phyloP scores from a whole-genome alignment of 768 basidiomycete species.

The Boletus speciosus region DNA sequence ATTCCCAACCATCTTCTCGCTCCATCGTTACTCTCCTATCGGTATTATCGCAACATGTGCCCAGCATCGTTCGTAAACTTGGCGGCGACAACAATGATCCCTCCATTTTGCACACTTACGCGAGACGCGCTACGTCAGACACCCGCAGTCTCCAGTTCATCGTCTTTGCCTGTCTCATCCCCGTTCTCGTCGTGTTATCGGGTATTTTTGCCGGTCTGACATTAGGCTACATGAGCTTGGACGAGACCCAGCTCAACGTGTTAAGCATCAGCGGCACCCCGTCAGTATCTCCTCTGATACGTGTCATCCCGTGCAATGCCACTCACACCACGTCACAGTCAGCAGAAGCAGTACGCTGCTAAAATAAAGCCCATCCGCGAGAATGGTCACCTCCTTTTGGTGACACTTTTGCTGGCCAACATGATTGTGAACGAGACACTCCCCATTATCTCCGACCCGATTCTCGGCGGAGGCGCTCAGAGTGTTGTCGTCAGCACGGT shows the following conservation, averaged over 20 bases:
- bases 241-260: slow-evolving; percentile 89
- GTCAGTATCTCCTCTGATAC: slow-evolving; percentile 41
- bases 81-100: slow-evolving; percentile 5
- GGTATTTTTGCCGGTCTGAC: slow-evolving; percentile 91
- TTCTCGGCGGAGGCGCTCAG: slow-evolving; percentile 75
- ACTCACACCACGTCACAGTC: slow-evolving; percentile 38
- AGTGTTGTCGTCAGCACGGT: slow-evolving; percentile 81
- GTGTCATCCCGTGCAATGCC: background rate
- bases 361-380: slow-evolving; percentile 84
- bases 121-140: slow-evolving; percentile 29
- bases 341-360: slow-evolving; percentile 76
- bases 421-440: slow-evolving; percentile 92
- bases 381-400: slow-evolving; percentile 79
- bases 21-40: slow-evolving; percentile 44
- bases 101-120: slow-evolving; percentile 24
- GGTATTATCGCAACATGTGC: slow-evolving; percentile 43
- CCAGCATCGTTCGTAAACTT: slow-evolving; percentile 33
- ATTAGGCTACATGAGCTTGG: slow-evolving; percentile 88
- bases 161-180: slow-evolving; percentile 61
- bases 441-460: slow-evolving; percentile 76
- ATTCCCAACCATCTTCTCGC: slow-evolving; percentile 39
- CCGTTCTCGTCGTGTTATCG: slow-evolving; percentile 76
- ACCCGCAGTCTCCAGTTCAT: slow-evolving; percentile 31
- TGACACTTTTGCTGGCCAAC: slow-evolving; percentile 80
- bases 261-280: slow-evolving; percentile 80